Evolutionary conservation across 1,284 basidiomycete species (phyloP), one percentile per base, ranked within the genome.

Genomic region (Cryptococcus sp.): DNA sequence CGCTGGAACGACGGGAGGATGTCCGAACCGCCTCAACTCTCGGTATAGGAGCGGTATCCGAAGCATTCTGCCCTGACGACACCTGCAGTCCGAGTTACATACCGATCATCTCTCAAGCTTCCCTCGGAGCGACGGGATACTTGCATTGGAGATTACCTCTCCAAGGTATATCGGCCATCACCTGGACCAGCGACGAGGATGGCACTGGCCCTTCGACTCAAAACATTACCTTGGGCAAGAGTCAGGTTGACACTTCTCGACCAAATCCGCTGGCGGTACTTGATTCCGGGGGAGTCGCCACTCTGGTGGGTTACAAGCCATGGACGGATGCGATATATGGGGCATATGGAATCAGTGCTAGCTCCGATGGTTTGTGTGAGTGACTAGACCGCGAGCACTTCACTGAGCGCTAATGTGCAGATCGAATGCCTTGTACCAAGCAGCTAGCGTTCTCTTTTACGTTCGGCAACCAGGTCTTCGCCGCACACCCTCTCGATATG

Each of bases 401-500:
- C n/a, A n/a, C n/a, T n/a, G n/a, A 11, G 9, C 19, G 23, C 25
- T 23, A 5, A 45, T 38, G 1, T n/a, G 0, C 45, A 71, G 69
- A 72, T 46, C 70, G 70, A 35, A 60, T 74, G 63, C 60, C 68
- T 2, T 74, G 72, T 38, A 68, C 62, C 9, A 52, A 52, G 22
- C 68, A 63, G 32, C 23, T 74, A n/a, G 43, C 68, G 1, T 40
- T 70, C n/a, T 56, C 64, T 3, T 67, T 74, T 53, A 65, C 49
- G 16, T 64, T 74, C 40, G 65, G 58, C 23, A 62, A 64, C 0
- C 39, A 56, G 28, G 50, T 56, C 31, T 64, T 60, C 47, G 60
- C 69, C 4, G 57, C 68, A 6, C 72, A 74, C 45, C 72, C 72
- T 9, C 61, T 74, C 22, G 72, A 74, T 45, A 68, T 72, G 68